Conservation (phyloP, 2,329 filamentous ascomycete genomes). For the Cladosporium sp. region DNA sequence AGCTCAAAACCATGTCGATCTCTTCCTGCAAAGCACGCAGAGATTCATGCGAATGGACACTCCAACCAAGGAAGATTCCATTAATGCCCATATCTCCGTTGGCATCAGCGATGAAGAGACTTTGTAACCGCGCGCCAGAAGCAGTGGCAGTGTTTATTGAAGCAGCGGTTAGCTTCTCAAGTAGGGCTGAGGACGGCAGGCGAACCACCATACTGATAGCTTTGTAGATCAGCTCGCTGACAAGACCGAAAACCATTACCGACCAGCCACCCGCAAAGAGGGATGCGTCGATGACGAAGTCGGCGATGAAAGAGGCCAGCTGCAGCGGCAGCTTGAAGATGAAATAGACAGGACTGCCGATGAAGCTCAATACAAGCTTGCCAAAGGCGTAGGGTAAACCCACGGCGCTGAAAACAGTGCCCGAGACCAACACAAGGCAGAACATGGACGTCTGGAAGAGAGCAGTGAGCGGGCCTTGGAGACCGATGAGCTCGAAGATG, state of each 20-base stretch:
- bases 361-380: conserved; percentile 71
- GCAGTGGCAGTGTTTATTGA: conserved; percentile 19
- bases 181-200: background rate
- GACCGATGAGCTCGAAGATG: conserved; percentile 90
- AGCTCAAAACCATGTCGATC: conserved; percentile 20
- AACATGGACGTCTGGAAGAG: conserved; percentile 94
- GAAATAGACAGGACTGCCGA: conserved; percentile 70
- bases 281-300: conserved; percentile 69
- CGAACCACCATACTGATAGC: background rate
- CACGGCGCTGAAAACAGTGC: conserved; percentile 78
- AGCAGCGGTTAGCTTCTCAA: conserved; percentile 2
- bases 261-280: conserved; percentile 52
- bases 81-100: conserved; percentile 20
- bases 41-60: conserved; percentile 26
- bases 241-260: conserved; percentile 12
- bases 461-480: conserved; percentile 86
- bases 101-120: conserved; percentile 18
- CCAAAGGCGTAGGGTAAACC: conserved; percentile 92
- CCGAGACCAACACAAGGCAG: conserved; percentile 80
- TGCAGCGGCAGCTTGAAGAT: conserved; percentile 65
- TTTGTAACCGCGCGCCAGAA: conserved; percentile 20
- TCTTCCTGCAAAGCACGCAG: conserved; percentile 23
- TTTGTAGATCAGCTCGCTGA: conserved; percentile 2
- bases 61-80: conserved; percentile 23
- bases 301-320: conserved; percentile 67